These are phyloP conservation scores for Gossypium trilobum DNA, from an alignment of 441 rosid genomes.

Conservation along the genomic window DNA sequence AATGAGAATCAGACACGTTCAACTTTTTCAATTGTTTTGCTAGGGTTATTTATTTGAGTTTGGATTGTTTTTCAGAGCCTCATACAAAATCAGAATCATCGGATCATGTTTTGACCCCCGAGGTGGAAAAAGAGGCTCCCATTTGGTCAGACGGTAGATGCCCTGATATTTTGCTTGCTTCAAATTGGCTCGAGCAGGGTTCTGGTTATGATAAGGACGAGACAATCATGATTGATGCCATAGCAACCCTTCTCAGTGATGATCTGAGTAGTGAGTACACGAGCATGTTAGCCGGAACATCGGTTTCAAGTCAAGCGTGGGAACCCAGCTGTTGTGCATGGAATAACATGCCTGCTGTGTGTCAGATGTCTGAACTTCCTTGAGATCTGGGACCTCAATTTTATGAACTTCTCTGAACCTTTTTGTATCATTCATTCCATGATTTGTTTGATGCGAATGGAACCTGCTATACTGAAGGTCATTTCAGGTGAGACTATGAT, in stretches of 20 bases:
- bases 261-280: conserved; percentile 53
- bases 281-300: conserved; percentile 43
- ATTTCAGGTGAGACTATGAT: conserved; percentile 18
- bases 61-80: conserved; percentile 23
- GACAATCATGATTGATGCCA: conserved; percentile 44
- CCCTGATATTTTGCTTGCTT: conserved; percentile 60
- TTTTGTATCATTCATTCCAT: conserved; percentile 20
- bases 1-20: background rate
- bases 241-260: conserved; percentile 62
- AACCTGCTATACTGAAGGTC: conserved; percentile 21
- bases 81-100: conserved; percentile 44
- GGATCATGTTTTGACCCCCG: conserved; percentile 42
- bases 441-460: conserved; percentile 21
- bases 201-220: conserved; percentile 47
- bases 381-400: conserved; percentile 25
- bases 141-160: conserved; percentile 28
- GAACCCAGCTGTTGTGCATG: conserved; percentile 60
- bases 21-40: background rate
- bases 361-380: conserved; percentile 66
- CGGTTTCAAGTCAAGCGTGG: conserved; percentile 47
- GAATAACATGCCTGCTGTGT: conserved; percentile 80
- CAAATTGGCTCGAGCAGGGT: conserved; percentile 67
- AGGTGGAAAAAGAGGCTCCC: conserved; percentile 31
- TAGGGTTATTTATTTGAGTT: conserved; percentile 2
- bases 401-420: conserved; percentile 18